Evolutionary conservation across 1,284 basidiomycete species (phyloP).

Genomic region (Laetiporus sulphureus): DNA sequence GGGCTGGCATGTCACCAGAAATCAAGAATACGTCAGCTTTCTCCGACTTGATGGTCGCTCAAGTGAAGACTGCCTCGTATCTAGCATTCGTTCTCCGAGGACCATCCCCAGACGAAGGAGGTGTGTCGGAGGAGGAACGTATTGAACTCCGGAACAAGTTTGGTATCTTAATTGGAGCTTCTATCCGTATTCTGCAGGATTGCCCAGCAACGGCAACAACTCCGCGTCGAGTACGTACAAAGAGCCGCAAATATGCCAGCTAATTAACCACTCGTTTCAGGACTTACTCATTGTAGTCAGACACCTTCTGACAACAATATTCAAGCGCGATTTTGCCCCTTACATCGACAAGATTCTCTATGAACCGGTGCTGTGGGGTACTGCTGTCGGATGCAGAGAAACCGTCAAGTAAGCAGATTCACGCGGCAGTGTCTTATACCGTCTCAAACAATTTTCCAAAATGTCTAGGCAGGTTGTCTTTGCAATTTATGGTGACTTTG

Average conservation of each 20-base stretch:
- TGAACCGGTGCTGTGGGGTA: slow-evolving; percentile 88
- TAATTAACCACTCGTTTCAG: slow-evolving; percentile 31
- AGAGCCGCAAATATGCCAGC: slow-evolving; percentile 2
- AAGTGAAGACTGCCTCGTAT: slow-evolving; percentile 96
- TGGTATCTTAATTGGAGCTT: slow-evolving; percentile 76
- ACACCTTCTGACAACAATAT: slow-evolving; percentile 81
- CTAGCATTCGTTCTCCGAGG: slow-evolving; percentile 87
- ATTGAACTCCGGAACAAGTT: too few species aligned
- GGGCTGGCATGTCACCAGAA: slow-evolving; percentile 79
- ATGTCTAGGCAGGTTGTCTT: too few species aligned
- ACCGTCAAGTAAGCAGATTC: slow-evolving; percentile 54
- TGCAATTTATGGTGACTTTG: too few species aligned
- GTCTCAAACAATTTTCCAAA: too few species aligned
- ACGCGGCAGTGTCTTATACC: slow-evolving; percentile 9
- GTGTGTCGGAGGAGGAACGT: slow-evolving; percentile 65
- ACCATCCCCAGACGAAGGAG: too few species aligned
- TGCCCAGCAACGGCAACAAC: slow-evolving; percentile 86
- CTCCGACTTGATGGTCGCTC: slow-evolving; percentile 85
- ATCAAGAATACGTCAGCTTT: slow-evolving; percentile 79
- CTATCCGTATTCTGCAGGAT: slow-evolving; percentile 88
- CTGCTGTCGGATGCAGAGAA: slow-evolving; percentile 77
- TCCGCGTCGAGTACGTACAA: slow-evolving; percentile 58
- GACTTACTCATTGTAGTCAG: slow-evolving; percentile 93
- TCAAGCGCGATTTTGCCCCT: slow-evolving; percentile 76
- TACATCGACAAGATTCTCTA: slow-evolving; percentile 90